These are phyloP conservation scores for Auriscalpium vulgare DNA, from an alignment of 768 basidiomycete genomes.

Conservation along the genomic window DNA sequence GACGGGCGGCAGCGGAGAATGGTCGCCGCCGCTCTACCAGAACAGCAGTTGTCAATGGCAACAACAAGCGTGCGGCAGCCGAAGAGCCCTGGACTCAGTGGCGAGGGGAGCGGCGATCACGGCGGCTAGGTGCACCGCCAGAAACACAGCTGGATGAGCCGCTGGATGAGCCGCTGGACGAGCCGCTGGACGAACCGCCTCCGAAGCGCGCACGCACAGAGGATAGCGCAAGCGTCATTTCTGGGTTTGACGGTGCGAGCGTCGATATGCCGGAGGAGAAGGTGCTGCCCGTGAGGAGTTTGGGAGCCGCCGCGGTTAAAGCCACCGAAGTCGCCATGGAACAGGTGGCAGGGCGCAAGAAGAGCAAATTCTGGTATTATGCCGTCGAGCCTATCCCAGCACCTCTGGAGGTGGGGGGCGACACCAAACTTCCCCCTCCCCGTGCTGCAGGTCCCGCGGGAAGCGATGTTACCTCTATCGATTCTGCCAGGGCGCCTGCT, in stretches of 20 bases:
- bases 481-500: constrained; percentile 24
- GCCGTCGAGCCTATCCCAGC: constrained; percentile 65
- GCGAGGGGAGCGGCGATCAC: constrained; percentile 70
- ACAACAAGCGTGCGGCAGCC: constrained; percentile 44
- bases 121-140: constrained; percentile 49
- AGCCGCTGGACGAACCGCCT: constrained; percentile 37
- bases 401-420: background rate
- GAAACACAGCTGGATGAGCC: constrained; percentile 41
- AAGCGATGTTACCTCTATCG: constrained; percentile 11
- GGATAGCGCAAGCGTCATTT: constrained; percentile 43
- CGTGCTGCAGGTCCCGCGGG: constrained; percentile 4
- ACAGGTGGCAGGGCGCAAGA: constrained; percentile 71
- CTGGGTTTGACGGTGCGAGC: constrained; percentile 19
- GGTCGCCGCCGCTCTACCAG: constrained; percentile 35
- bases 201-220: constrained; percentile 72
- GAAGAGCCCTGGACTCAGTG: constrained; percentile 48
- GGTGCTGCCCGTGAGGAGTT: constrained; percentile 39
- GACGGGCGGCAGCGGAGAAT: constrained; percentile 5
- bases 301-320: constrained; percentile 60
- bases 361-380: constrained; percentile 84
- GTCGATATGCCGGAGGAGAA: constrained; percentile 21
- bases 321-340: constrained; percentile 70
- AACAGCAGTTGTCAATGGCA: constrained; percentile 29
- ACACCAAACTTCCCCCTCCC: background rate
- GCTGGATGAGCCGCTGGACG: too few relatives aligned